A percentile compares a stretch with the other conserved stretches of the same genome.
Conservation (phyloP, 2,329 filamentous ascomycete genomes). For the Plenodomus tracheiphilus region DNA sequence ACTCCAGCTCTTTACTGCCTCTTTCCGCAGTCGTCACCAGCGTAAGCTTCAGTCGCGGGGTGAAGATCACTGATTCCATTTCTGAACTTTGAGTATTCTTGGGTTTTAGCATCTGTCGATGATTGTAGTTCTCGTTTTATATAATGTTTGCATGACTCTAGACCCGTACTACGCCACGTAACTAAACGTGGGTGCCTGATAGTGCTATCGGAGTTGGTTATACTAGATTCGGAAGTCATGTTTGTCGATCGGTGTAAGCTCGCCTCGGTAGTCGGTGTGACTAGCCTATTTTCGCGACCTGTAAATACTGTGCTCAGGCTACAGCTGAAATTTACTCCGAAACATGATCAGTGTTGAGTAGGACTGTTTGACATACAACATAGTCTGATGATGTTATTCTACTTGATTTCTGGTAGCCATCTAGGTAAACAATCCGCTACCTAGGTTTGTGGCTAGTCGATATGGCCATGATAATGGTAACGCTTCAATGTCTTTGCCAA, state of each 20-base stretch:
- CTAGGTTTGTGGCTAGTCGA: too few relatives aligned
- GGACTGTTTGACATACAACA: too few relatives aligned
- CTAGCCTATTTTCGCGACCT: neutral
- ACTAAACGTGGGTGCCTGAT: neutral
- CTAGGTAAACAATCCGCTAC: too few relatives aligned
- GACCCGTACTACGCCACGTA: neutral
- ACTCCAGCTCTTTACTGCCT: conserved; percentile 39
- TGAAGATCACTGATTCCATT: conserved; percentile 34
- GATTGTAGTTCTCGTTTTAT: too few relatives aligned
- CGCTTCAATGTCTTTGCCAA: too few relatives aligned
- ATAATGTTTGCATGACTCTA: too few relatives aligned
- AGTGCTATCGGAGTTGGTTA: neutral
- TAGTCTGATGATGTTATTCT: too few relatives aligned
- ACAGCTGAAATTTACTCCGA: too few relatives aligned
- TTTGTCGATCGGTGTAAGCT: neutral
- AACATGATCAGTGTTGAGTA: too few relatives aligned
- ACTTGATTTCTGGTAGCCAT: too few relatives aligned
- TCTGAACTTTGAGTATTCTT: neutral
- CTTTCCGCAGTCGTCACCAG: conserved; percentile 30
- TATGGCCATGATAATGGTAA: too few relatives aligned
- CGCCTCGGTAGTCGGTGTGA: neutral
- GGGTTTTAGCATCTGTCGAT: too few relatives aligned
- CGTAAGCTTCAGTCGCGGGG: conserved; percentile 37
- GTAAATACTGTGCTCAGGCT: neutral
- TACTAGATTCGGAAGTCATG: neutral